Conservation (phyloP, 768 basidiomycete genomes). For the Termitomyces sp. region DNA sequence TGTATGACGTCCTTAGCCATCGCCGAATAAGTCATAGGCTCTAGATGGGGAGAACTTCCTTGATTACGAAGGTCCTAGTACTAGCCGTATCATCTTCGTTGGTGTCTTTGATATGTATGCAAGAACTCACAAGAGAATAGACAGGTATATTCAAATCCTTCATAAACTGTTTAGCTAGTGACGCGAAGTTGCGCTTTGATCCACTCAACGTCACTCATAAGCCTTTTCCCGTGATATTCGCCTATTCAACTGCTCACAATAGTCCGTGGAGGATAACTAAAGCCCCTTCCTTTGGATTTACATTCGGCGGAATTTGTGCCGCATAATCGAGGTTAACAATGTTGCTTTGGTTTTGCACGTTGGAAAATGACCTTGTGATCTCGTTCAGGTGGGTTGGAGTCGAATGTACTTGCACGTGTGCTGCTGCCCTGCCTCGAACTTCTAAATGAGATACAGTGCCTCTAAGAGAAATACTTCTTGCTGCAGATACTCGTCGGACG, state of each 20-base stretch:
- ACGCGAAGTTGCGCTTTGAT: conserved; percentile 82
- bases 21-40: conserved; percentile 63
- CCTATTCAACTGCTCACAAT: conserved; percentile 34
- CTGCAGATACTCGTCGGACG: not conserved
- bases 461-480: too few relatives aligned
- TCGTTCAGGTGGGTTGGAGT: not conserved
- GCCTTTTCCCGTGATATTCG: not conserved
- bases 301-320: conserved; percentile 12
- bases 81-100: not conserved
- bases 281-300: conserved; percentile 30
- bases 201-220: conserved; percentile 39
- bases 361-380: not conserved
- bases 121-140: conserved; percentile 48
- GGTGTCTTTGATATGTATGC: not conserved
- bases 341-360: not conserved
- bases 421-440: not conserved
- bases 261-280: conserved; percentile 56
- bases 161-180: conserved; percentile 66
- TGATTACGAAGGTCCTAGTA: conserved; percentile 68
- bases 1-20: conserved; percentile 77
- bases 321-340: conserved; percentile 16
- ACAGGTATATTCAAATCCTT: conserved; percentile 56
- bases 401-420: not conserved
- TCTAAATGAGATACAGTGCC: not conserved
- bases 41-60: conserved; percentile 68